phyloP scores from a whole-genome alignment of 495 filamentous ascomycete genomes.

The Chaetomidium leptoderma region DNA sequence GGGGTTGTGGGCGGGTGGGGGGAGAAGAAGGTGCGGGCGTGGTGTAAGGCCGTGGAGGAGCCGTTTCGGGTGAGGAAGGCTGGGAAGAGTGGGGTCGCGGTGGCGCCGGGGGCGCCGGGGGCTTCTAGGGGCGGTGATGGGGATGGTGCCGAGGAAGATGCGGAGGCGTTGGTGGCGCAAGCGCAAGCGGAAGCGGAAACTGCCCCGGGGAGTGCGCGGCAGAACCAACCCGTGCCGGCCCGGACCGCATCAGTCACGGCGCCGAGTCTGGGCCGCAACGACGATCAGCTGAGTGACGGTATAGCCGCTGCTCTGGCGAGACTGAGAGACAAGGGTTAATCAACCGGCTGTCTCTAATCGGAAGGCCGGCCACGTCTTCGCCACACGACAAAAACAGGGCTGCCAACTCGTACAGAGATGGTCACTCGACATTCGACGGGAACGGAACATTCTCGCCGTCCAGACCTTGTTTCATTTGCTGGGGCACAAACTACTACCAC shows the following conservation, averaged over 20 bases:
- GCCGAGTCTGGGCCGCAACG: constrained; percentile 11
- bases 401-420: neutral
- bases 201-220: constrained; percentile 15
- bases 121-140: constrained; percentile 12
- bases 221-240: neutral
- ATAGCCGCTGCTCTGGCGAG: constrained; percentile 52
- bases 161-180: constrained; percentile 47
- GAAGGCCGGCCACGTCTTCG: neutral
- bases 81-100: constrained; percentile 41
- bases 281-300: constrained; percentile 47
- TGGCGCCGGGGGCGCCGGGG: neutral
- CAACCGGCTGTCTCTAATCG: neutral
- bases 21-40: constrained; percentile 84
- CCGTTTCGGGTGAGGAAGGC: constrained; percentile 73
- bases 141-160: constrained; percentile 40
- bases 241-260: neutral
- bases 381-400: constrained; percentile 7
- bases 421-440: neutral
- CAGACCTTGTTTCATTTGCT: too few species aligned
- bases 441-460: too few species aligned
- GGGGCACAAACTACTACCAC: neutral
- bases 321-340: constrained; percentile 45
- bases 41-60: constrained; percentile 76
- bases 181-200: constrained; percentile 40
- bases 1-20: constrained; percentile 83